Percentiles rank a stretch among this genome's conserved stretches.
These are phyloP conservation scores for Coniferiporia sulphurascens DNA, from an alignment of 1,284 basidiomycete species.

Conservation along the genomic window DNA sequence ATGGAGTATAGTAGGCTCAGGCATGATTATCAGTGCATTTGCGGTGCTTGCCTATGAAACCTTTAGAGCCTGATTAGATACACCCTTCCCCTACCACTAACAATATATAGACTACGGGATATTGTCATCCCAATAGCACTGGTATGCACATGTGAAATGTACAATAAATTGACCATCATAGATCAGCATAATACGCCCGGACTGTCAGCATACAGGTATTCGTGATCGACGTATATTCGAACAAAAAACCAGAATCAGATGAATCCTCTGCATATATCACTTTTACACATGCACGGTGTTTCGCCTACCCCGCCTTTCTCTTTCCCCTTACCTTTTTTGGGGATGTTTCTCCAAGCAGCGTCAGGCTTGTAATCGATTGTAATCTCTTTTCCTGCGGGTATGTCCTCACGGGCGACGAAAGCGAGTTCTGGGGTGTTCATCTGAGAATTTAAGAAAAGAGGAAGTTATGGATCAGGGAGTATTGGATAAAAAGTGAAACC, in stretches of 20 bases:
- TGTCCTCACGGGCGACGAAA: constrained; percentile 45
- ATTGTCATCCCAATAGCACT: too few species aligned
- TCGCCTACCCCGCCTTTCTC: constrained; percentile 24
- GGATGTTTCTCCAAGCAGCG: constrained; percentile 15
- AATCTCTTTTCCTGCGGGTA: constrained; percentile 49
- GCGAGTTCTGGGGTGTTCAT: constrained; percentile 55
- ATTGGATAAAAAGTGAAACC: constrained; percentile 18
- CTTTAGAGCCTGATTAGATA: constrained; percentile 26
- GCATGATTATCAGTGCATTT: constrained; percentile 69
- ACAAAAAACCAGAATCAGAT: neutral
- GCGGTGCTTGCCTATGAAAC: constrained; percentile 69
- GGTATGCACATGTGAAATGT: too few species aligned
- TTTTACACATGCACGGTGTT: constrained; percentile 10
- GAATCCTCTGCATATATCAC: constrained; percentile 12
- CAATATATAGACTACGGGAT: neutral
- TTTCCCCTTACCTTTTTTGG: constrained; percentile 26
- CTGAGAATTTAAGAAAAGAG: constrained; percentile 28
- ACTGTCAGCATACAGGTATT: neutral
- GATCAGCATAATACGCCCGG: too few species aligned
- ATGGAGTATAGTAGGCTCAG: constrained; percentile 63
- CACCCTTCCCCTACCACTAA: neutral
- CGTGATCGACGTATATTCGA: neutral
- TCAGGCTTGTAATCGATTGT: constrained; percentile 60
- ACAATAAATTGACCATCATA: too few species aligned
- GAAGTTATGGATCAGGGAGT: neutral